Base-by-base conservation (phyloP, 1,284 basidiomycete genomes). In the Filobasidium uniguttulatum region DNA sequence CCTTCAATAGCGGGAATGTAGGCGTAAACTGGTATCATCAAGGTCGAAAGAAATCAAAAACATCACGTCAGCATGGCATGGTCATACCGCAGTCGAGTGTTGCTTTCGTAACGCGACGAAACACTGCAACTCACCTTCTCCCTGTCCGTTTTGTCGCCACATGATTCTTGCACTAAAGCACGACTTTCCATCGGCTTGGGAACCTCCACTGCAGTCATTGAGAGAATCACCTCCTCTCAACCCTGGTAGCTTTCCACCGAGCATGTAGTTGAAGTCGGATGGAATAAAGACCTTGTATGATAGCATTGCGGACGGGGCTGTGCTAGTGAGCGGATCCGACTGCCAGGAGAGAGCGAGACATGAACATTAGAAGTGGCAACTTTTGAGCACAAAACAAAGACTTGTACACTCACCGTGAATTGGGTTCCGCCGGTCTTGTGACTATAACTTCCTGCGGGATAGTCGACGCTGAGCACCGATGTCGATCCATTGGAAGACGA, bases 21-120 rank as follows among this genome's bases (percentile, higher is more conserved):
- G 9, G 66, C 66, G 59, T 71, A 71, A 23, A 70, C 67, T 69
- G n/a, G n/a, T n/a, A n/a, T n/a, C n/a, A n/a, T n/a, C n/a, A n/a
- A 51, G 19, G 5, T 20, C 20, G 20, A 44, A 5, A 12, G n/a
- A n/a, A n/a, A n/a, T n/a, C n/a, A n/a, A n/a, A n/a, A n/a, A n/a
- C n/a, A n/a, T n/a, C n/a, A n/a, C n/a, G n/a, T n/a, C n/a, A n/a
- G n/a, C n/a, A n/a, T n/a, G n/a, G n/a, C n/a, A n/a, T n/a, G n/a
- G n/a, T n/a, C n/a, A 22, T 9, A 25, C 23, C 6, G 40, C n/a
- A n/a, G n/a, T n/a, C n/a, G n/a, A n/a, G n/a, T n/a, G n/a, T n/a
- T n/a, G n/a, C n/a, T n/a, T n/a, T n/a, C n/a, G n/a, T n/a, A 43
- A 40, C 14, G 28, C 17, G 35, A 26, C 20, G 34, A 34, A 26